Conservation (phyloP, 805 yeast species). For the Spathaspora girioi region DNA sequence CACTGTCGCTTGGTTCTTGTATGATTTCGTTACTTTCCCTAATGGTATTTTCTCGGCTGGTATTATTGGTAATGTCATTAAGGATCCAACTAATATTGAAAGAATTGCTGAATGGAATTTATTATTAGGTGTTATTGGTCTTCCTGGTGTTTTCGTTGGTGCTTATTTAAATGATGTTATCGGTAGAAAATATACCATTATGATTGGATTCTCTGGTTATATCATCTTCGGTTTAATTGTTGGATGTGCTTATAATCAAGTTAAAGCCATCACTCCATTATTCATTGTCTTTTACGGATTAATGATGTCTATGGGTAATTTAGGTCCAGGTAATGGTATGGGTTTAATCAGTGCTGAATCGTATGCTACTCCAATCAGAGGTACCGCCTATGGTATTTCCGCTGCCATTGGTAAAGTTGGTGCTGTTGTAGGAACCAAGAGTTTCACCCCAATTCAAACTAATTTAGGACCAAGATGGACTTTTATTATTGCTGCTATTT, state of each 20-base stretch:
- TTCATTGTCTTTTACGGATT: constrained; percentile 73
- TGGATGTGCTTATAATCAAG: constrained; percentile 57
- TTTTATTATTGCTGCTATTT: constrained; percentile 71
- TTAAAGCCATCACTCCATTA: constrained; percentile 54
- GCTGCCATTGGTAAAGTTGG: constrained; percentile 85
- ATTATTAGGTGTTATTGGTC: constrained; percentile 57
- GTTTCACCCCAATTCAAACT: constrained; percentile 63
- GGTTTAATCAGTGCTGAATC: constrained; percentile 65
- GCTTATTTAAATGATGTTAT: constrained; percentile 60
- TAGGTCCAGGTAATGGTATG: constrained; percentile 77
- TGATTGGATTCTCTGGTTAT: constrained; percentile 69
- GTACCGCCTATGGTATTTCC: constrained; percentile 68
- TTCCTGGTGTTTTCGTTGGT: constrained; percentile 74
- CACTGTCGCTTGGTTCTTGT: constrained; percentile 74
- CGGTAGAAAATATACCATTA: constrained; percentile 71
- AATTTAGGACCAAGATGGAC: constrained; percentile 71
- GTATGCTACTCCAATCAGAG: constrained; percentile 75
- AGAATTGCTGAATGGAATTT: constrained; percentile 72
- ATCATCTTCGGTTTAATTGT: constrained; percentile 68
- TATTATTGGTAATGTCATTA: constrained; percentile 52
- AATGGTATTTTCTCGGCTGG: constrained; percentile 65
- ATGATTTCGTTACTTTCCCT: constrained; percentile 79
- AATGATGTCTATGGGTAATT: constrained; percentile 65
- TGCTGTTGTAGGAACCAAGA: constrained; percentile 77
- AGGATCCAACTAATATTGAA: constrained; percentile 39